Percentiles rank a stretch among this genome's conserved stretches.
phyloP scores from a whole-genome alignment of 805 yeast genomes.

The Jamesozyma rosinii region DNA sequence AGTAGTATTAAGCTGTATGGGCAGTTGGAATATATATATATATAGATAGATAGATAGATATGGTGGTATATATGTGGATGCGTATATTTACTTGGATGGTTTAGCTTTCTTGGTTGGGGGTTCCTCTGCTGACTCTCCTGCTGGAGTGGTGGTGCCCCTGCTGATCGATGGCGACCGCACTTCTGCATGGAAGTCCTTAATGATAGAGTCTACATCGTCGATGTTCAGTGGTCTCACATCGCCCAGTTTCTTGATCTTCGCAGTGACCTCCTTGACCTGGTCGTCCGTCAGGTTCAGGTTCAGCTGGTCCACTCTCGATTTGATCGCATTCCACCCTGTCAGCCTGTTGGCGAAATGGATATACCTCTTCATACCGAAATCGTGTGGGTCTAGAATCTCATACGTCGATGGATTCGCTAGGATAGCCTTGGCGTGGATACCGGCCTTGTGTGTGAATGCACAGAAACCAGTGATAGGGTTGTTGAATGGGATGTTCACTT shows the following conservation, averaged over 20 bases:
- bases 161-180: conserved; percentile 6
- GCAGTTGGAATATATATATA: too few relatives aligned
- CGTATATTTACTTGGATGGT: neutral
- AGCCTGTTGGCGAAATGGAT: conserved; percentile 95
- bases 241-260: conserved; percentile 86
- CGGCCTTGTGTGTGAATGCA: conserved; percentile 98
- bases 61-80: too few relatives aligned
- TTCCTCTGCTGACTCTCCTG: conserved; percentile 7
- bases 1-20: too few relatives aligned
- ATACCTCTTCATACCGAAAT: conserved; percentile 91
- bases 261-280: conserved; percentile 91
- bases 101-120: conserved; percentile 15
- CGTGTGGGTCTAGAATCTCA: conserved; percentile 89
- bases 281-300: conserved; percentile 83
- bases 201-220: conserved; percentile 95
- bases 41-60: too few relatives aligned
- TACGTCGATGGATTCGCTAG: conserved; percentile 97
- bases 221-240: conserved; percentile 90
- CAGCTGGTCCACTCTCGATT: conserved; percentile 94
- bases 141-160: conserved; percentile 3
- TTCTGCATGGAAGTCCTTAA: conserved; percentile 83
- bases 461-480: conserved; percentile 99
- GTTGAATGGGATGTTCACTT: conserved; percentile 94
- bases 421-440: conserved; percentile 97
- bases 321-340: conserved; percentile 99